Percentiles rank a stretch among this genome's conserved stretches.
phyloP scores from a whole-genome alignment of 1,284 basidiomycete species.

The Volvariella volvacea region DNA sequence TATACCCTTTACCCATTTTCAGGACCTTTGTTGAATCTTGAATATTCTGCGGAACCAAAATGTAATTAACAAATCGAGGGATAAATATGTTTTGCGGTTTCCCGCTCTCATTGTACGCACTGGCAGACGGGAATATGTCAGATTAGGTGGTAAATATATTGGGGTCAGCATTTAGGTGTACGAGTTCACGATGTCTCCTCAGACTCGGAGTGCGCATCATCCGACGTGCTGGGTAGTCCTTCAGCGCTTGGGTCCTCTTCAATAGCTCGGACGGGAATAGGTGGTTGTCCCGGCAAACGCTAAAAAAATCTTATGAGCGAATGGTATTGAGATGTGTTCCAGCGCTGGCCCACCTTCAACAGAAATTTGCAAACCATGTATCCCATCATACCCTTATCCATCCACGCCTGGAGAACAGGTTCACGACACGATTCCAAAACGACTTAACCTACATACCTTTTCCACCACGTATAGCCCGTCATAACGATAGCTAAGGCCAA shows the following conservation, averaged over 20 bases:
- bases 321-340: background rate
- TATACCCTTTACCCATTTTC: no score
- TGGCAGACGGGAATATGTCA: no score
- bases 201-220: background rate
- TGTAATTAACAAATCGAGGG: no score
- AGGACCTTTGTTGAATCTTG: no score
- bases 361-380: conserved; percentile 75
- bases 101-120: no score
- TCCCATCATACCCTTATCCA: conserved; percentile 63
- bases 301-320: conserved; percentile 17
- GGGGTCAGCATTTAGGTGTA: no score
- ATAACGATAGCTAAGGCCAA: conserved; percentile 62
- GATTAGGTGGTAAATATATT: no score
- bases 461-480: conserved; percentile 77
- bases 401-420: conserved; percentile 47
- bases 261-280: conserved; percentile 34
- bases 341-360: conserved; percentile 48
- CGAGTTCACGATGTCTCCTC: background rate
- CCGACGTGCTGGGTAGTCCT: no score
- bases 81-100: no score
- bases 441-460: conserved; percentile 34
- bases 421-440: background rate
- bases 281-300: conserved; percentile 57
- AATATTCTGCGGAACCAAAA: no score
- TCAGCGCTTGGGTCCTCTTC: conserved; percentile 1